These are phyloP conservation scores for Eragrostis curvula DNA, from an alignment of 176 grass and related monocot species.

Conservation along the genomic window DNA sequence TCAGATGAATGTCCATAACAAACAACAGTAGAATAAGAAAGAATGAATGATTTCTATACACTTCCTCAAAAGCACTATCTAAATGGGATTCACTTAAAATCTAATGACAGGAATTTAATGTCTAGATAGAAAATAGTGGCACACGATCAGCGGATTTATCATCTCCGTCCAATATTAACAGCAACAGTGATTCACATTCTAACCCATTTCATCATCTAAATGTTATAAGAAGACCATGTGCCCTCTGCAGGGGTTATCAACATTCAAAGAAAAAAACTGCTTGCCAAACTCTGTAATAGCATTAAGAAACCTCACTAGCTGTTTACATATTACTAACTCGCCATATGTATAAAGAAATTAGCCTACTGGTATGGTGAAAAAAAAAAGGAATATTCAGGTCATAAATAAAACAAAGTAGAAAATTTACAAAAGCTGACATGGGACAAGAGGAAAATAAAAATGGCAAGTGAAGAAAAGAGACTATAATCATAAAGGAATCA, in stretches of 20 bases:
- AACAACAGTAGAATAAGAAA: neutral
- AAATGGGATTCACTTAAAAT: neutral
- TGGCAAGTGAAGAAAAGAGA: neutral
- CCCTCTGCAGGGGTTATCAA: neutral
- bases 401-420: neutral
- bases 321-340: neutral
- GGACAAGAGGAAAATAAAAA: neutral
- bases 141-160: neutral
- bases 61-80: neutral
- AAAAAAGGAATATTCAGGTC: neutral
- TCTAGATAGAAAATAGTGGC: neutral
- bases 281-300: neutral
- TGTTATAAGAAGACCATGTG: neutral
- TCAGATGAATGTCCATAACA: neutral
- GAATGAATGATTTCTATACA: neutral
- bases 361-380: neutral
- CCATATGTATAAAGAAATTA: neutral
- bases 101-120: neutral
- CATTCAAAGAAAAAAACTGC: neutral
- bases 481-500: conserved; percentile 13
- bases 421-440: neutral
- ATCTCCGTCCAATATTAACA: neutral
- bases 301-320: neutral
- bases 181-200: neutral
- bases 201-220: neutral